Conservation (phyloP, 345 rosid species). For the Mangifera indica region DNA sequence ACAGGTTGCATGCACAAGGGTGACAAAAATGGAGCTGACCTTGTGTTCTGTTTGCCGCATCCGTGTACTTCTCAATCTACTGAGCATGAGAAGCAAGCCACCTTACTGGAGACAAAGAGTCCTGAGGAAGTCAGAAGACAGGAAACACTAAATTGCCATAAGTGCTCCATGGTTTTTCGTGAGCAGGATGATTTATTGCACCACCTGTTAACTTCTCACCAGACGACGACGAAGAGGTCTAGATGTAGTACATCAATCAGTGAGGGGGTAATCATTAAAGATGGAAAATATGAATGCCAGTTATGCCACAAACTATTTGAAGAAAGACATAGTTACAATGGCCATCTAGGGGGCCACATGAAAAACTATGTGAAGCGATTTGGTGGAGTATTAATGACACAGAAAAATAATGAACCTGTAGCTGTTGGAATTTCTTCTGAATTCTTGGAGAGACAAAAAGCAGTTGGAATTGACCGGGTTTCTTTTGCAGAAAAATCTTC, state of each 20-base stretch:
- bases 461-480: conserved; percentile 9
- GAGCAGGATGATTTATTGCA: conserved; percentile 40
- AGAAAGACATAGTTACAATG: conserved; percentile 37
- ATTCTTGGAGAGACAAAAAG: conserved; percentile 1
- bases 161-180: conserved; percentile 38
- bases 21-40: conserved; percentile 26
- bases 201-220: conserved; percentile 47
- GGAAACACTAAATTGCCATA: conserved; percentile 43
- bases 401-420: conserved; percentile 16
- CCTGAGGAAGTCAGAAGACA: conserved; percentile 17
- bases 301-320: conserved; percentile 40
- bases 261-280: conserved; percentile 35
- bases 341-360: conserved; percentile 49
- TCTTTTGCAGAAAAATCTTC: conserved; percentile 12
- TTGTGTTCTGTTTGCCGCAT: conserved; percentile 24
- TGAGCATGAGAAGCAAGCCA: conserved; percentile 24
- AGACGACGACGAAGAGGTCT: conserved; percentile 25
- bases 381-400: conserved; percentile 16
- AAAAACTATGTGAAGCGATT: conserved; percentile 40
- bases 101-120: conserved; percentile 18
- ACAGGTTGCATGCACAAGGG: conserved; percentile 20
- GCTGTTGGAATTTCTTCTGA: conserved; percentile 10
- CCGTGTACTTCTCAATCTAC: conserved; percentile 26
- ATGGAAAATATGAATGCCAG: conserved; percentile 55
- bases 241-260: conserved; percentile 19